Evolutionary conservation across 805 yeast genomes (phyloP).

Genomic region (Yarrowia deformans): DNA sequence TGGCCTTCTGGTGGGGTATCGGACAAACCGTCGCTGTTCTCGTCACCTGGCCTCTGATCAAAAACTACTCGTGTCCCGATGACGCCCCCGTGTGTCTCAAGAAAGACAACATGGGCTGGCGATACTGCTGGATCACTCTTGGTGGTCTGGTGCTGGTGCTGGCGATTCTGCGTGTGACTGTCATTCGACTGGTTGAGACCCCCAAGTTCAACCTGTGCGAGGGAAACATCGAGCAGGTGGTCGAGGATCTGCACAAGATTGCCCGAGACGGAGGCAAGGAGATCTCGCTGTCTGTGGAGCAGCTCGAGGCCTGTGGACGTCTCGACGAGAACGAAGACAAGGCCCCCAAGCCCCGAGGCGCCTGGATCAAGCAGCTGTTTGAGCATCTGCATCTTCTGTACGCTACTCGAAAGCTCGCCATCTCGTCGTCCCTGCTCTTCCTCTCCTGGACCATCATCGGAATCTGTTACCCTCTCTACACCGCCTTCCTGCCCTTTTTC

Average conservation of each 20-base stretch:
- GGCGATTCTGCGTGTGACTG: conserved; percentile 58
- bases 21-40: conserved; percentile 64
- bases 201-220: conserved; percentile 63
- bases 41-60: conserved; percentile 63
- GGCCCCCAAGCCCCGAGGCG: neutral
- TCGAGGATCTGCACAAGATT: conserved; percentile 55
- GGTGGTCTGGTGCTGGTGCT: conserved; percentile 61
- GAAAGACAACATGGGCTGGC: conserved; percentile 64
- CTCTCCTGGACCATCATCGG: conserved; percentile 67
- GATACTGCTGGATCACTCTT: conserved; percentile 63
- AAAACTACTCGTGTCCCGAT: conserved; percentile 57
- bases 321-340: conserved; percentile 41
- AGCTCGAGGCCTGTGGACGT: conserved; percentile 57
- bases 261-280: conserved; percentile 58
- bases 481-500: conserved; percentile 62
- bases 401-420: conserved; percentile 55
- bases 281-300: conserved; percentile 57
- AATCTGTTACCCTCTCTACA: conserved; percentile 63
- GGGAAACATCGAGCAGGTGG: conserved; percentile 61
- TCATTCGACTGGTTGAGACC: conserved; percentile 59
- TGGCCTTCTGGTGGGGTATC: conserved; percentile 69
- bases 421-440: conserved; percentile 56
- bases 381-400: conserved; percentile 56
- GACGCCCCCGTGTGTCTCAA: conserved; percentile 55
- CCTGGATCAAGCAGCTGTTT: conserved; percentile 40